phyloP scores from a whole-genome alignment of 2,329 filamentous ascomycete species.

The Alternaria novae-zelandiae region DNA sequence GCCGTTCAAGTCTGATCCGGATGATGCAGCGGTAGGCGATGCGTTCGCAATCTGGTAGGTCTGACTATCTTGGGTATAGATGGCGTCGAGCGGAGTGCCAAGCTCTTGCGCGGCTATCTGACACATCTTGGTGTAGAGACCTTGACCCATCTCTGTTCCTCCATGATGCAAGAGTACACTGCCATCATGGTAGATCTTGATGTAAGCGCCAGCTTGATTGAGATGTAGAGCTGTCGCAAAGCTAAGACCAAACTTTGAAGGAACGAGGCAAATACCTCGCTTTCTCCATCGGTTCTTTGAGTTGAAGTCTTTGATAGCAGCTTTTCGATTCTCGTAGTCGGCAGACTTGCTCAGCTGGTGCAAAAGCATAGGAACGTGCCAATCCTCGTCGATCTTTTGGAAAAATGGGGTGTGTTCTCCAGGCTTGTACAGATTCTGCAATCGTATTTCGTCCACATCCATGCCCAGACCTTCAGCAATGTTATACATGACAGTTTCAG shows the following conservation, averaged over 20 bases:
- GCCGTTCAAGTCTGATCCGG: constrained; percentile 91
- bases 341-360: constrained; percentile 79
- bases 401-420: constrained; percentile 87
- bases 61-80: constrained; percentile 90
- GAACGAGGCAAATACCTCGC: constrained; percentile 81
- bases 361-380: constrained; percentile 92
- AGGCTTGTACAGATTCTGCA: constrained; percentile 83
- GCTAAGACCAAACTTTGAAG: constrained; percentile 96
- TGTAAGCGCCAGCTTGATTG: constrained; percentile 90
- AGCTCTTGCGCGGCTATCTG: constrained; percentile 93
- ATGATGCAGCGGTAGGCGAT: constrained; percentile 89
- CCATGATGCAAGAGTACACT: constrained; percentile 91
- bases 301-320: constrained; percentile 80
- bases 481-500: constrained; percentile 86
- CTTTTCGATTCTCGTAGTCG: constrained; percentile 71
- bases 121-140: constrained; percentile 93
- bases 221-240: constrained; percentile 88
- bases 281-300: constrained; percentile 87
- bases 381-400: constrained; percentile 79
- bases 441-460: constrained; percentile 76
- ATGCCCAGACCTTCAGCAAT: constrained; percentile 87
- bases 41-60: constrained; percentile 87
- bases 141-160: constrained; percentile 97
- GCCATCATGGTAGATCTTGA: constrained; percentile 96
- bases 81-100: constrained; percentile 76